A percentile compares a stretch with the other conserved stretches of the same genome.
Conservation (phyloP, 768 basidiomycete genomes). For the Kwoniella dendrophila region DNA sequence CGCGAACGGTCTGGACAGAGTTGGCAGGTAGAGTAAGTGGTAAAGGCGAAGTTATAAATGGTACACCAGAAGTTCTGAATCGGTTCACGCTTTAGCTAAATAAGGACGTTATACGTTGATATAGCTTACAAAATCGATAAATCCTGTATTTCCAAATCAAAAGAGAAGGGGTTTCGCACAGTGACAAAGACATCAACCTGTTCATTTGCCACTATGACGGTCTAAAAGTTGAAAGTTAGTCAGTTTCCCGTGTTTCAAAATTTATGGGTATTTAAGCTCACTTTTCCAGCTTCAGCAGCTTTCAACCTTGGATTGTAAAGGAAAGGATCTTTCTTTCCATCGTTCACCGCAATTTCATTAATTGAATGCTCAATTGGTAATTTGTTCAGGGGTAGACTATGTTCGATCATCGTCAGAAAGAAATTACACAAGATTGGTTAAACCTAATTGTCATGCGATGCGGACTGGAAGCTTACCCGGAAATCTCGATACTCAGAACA, state of each 20-base stretch:
- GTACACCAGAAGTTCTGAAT: conserved; percentile 81
- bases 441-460: background rate
- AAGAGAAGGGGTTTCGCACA: conserved; percentile 87
- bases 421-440: conserved; percentile 8
- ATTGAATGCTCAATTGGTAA: conserved; percentile 71
- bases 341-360: conserved; percentile 35
- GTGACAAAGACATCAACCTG: conserved; percentile 76
- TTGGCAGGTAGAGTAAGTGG: conserved; percentile 72
- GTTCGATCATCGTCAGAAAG: too few species aligned
- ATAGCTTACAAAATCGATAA: conserved; percentile 71
- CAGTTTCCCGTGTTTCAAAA: background rate
- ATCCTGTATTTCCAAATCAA: conserved; percentile 84
- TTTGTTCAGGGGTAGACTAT: conserved; percentile 71
- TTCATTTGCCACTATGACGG: conserved; percentile 79
- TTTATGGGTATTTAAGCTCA: conserved; percentile 49
- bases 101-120: background rate
- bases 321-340: conserved; percentile 73
- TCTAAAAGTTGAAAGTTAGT: conserved; percentile 53
- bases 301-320: conserved; percentile 79
- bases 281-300: conserved; percentile 64
- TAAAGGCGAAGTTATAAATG: conserved; percentile 69
- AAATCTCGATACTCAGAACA: conserved; percentile 74
- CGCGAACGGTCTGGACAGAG: conserved; percentile 70
- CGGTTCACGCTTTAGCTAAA: conserved; percentile 1
- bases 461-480: conserved; percentile 63